A percentile compares a stretch with the other conserved stretches of the same genome.
Evolutionary conservation across 1,139 yeast genomes (phyloP).

Genomic region (Debaryomycetaceae sp.): DNA sequence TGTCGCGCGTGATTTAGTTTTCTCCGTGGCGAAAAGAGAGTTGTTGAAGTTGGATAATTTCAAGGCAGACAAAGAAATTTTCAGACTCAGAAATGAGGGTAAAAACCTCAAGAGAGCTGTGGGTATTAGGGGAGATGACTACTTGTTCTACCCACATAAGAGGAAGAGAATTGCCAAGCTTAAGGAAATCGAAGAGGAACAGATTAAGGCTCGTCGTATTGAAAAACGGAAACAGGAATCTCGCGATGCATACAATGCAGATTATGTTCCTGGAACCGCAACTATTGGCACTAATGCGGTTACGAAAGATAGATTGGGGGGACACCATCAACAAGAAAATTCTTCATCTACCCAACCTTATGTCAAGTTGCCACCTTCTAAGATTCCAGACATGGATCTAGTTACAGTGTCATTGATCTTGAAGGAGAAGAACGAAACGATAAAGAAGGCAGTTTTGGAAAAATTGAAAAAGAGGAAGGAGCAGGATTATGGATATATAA

Average conservation of each 20-base stretch:
- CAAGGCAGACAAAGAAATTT: constrained; percentile 59
- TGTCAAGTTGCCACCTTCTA: constrained; percentile 83
- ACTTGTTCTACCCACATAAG: constrained; percentile 75
- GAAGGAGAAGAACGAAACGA: constrained; percentile 73
- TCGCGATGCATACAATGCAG: constrained; percentile 14
- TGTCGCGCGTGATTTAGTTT: constrained; percentile 68
- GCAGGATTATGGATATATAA: constrained; percentile 72
- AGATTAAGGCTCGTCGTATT: constrained; percentile 20
- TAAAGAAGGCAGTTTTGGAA: constrained; percentile 77
- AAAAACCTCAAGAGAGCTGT: constrained; percentile 72
- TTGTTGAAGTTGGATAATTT: constrained; percentile 55
- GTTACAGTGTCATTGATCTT: constrained; percentile 77
- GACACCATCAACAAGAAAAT: constrained; percentile 17
- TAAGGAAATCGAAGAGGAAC: constrained; percentile 37
- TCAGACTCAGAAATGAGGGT: constrained; percentile 67
- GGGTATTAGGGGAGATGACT: constrained; percentile 82
- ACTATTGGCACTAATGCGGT: constrained; percentile 12
- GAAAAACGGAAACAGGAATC: constrained; percentile 20
- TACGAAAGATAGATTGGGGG: constrained; percentile 17
- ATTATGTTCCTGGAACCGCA: constrained; percentile 9
- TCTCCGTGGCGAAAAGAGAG: constrained; percentile 75
- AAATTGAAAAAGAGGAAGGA: constrained; percentile 71
- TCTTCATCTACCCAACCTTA: constrained; percentile 64
- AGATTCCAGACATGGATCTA: constrained; percentile 89
- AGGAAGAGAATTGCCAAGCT: constrained; percentile 54